Conservation (phyloP, 2,329 filamentous ascomycete genomes). For the Clarireedia paspali region DNA sequence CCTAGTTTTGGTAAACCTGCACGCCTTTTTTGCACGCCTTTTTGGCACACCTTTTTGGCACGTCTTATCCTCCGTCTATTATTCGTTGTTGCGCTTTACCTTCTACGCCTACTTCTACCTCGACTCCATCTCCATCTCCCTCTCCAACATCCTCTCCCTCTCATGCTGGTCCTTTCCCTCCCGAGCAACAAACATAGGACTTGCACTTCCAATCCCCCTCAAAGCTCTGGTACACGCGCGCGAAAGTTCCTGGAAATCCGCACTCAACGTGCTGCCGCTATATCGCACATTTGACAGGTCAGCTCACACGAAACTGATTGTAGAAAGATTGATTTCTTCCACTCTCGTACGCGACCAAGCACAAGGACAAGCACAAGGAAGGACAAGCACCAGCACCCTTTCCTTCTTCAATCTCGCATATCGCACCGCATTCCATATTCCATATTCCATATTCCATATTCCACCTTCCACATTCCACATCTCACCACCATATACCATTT, state of each 20-base stretch:
- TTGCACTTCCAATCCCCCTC: not conserved
- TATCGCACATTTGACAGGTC: slow-evolving; percentile 10
- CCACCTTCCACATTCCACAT: not conserved
- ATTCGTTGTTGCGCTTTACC: too few species aligned
- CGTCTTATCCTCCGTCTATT: too few species aligned
- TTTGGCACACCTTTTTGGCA: too few species aligned
- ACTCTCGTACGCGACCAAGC: not conserved
- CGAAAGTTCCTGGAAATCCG: not conserved
- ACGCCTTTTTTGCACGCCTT: too few species aligned
- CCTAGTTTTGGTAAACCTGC: too few species aligned
- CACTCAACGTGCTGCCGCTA: not conserved
- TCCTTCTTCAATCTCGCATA: slow-evolving; percentile 1
- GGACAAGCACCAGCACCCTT: not conserved
- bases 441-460: not conserved
- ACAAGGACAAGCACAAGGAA: not conserved
- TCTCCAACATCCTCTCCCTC: not conserved
- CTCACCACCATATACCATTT: not conserved
- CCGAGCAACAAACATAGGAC: not conserved
- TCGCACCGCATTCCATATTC: not conserved
- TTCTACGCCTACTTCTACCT: not conserved
- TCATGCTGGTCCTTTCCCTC: not conserved
- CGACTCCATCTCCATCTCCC: too few species aligned
- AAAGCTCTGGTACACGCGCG: slow-evolving; percentile 2
- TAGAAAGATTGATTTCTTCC: not conserved
- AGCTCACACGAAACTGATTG: slow-evolving; percentile 5